Evolutionary conservation across 1,284 basidiomycete species (phyloP), one percentile per base, ranked within the genome.

Genomic region (Ustilago cynodontis): DNA sequence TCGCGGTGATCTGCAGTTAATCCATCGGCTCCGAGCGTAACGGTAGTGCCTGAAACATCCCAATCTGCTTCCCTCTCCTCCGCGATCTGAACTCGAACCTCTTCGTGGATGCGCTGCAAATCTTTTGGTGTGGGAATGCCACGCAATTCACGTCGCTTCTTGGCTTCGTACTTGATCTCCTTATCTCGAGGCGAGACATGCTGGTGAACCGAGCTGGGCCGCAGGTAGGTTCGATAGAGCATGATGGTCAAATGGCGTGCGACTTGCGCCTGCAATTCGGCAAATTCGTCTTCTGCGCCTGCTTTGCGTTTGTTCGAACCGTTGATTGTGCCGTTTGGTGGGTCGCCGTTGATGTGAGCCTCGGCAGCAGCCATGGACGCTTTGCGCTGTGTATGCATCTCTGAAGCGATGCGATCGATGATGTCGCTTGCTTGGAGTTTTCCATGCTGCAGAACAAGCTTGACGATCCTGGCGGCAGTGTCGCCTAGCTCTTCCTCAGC

Each of bases 391-490:
- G 56, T 52, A 11, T 62, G 24, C 35, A 66, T 66, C 6, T 68
- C 65, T n/a, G 63, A 54, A 14, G 64, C 51, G 53, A 89, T 88
- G 20, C 93, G 84, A 35, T 88, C 84, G 29, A 93, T 85, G 53
- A 95, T 90, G 68, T 93, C 92, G 79, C 90, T 90, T 9, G 91
- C 89, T 57, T 91, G 90, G 77, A 97, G 89, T 86, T 95, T 95
- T 47, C 95, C 95, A 82, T 94, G 92, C 81, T 94, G 90, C 59
- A 96, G 87, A 41, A 97, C 88, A 22, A 77, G 66, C 50, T 67
- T 67, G 49, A 81, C 69, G 39, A 82, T 75, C 28, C 61, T 37
- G 51, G 90, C 89, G 6, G 90, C 93, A 81, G 89, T 87, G 69
- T 67, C 51, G 16, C 83, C 93, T n/a, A 91, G 90, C 37, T 91